Evolutionary conservation across 2,329 filamentous ascomycete genomes (phyloP), one percentile per base, ranked within the genome.

Genomic region (Trichophyton verrucosum): DNA sequence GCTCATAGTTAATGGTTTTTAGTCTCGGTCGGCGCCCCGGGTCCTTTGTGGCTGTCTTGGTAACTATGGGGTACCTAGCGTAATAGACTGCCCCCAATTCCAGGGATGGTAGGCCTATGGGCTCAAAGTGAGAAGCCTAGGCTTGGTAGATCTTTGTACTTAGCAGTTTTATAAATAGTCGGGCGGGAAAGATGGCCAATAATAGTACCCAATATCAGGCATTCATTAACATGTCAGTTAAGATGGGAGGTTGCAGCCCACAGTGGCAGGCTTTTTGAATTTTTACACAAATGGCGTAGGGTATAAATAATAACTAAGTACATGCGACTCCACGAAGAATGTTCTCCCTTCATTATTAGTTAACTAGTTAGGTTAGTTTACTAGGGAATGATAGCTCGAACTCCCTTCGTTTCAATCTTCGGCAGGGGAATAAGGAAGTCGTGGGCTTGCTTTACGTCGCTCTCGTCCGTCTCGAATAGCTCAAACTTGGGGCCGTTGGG

Each of bases 381-480:
- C 33, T 53, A 53, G 22, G 22, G 49, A 30, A 53, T 53, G 22
- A 53, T 57, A 20, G 47, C 58, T 62, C 62, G 2, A 53, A 63
- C 60, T 42, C 60, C 60, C 40, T 61, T 61, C n/a, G 51, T 58
- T 3, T 61, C 60, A 15, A 46, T 20, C 40, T 61, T 61, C 1
- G 60, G 60, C n/a, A 58, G 38, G 8, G 56, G 56, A 8, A 61
- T 30, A 20, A 59, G 40, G 33, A 24, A 59, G 24, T 59, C 60
- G 44, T 61, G 60, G 13, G n/a, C 56, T 20, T 38, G 17, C 11
- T 44, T 46, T 11, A 61, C 57, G 53, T 59, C 60, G 20, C 44
- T 53, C 22, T 59, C 47, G 22, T 61, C 47, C 22, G 60, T 61
- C 22, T 55, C 42, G 11, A 38, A 59, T n/a, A 61, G 60, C 24